Base-by-base conservation (phyloP, 441 rosid species). In the Bruguiera hainesii region DNA sequence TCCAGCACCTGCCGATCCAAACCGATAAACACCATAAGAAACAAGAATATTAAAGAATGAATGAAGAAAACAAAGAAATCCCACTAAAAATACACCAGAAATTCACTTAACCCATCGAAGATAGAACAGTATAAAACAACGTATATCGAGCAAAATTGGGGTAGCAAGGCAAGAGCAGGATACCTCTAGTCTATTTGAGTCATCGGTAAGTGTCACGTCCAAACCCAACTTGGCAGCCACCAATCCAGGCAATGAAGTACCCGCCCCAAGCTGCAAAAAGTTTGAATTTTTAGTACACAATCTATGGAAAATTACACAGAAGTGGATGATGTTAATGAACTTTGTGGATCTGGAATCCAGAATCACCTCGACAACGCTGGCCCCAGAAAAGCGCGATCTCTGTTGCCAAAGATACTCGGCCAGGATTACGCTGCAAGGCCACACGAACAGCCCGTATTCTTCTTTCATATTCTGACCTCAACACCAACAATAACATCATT, bases 201-300 rank as follows among this genome's bases (percentile, higher is more conserved):
- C 85, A 73, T 93, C 96, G 0, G 92, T 83, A 26, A 93, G 92
- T 8, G 88, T 87, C 11, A 87, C 97, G 37, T 78, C 61, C 23
- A 86, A 83, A 10, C 93, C 98, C 67, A 88, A 72, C 75, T 83
- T 88, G 7, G 96, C 94, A 46, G 98, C 97, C 55, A 85, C 84
- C 75, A 93, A 75, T 68, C 98, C 94, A 2, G 94, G 97, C 77
- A 90, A 81, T 6, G 90, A 87, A 66, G 98, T 92, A 28, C 98
- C 98, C 1, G 93, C 96, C 42, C 98, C 95, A 4, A 92, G 83
- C 96, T 86, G 56, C 68, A 77, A 56, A 70, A 71, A 69, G 59
- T 53, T 21, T 56, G 63, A 66, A 16, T n/a, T 35, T n/a, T 19
- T 39, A 30, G 28, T 8, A 19, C 0, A 20, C 6, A 25, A 28